Evolutionary conservation across 208 protist species (phyloP).

Genomic region (Balamuthia mandrillaris): DNA sequence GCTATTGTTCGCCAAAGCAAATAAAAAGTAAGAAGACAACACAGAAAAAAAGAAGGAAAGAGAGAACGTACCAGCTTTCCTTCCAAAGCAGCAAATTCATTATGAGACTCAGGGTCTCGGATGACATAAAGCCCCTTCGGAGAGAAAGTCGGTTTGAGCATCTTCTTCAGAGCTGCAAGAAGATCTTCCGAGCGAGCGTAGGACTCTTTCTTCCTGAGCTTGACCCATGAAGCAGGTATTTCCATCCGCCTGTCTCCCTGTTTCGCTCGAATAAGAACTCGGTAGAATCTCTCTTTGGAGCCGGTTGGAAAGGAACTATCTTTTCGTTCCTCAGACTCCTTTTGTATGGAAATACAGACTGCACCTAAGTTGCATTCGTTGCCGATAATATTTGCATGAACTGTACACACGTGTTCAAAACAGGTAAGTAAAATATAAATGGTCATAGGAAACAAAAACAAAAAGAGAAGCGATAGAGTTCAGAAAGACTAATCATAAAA

Average conservation of each 20-base stretch:
- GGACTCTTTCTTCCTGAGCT: not conserved
- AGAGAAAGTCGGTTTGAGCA: not conserved
- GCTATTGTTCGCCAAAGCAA: too few relatives aligned
- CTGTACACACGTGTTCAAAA: not conserved
- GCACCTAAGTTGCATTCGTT: not conserved
- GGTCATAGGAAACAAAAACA: too few relatives aligned
- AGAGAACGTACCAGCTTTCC: conserved; percentile 19
- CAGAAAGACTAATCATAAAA: too few relatives aligned
- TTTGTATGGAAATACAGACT: conserved; percentile 7
- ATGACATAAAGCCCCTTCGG: not conserved
- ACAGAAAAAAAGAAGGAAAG: too few relatives aligned
- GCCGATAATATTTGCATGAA: conserved; percentile 11
- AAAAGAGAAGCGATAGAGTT: too few relatives aligned
- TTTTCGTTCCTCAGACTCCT: not conserved
- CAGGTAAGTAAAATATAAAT: too few relatives aligned
- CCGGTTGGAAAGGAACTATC: not conserved
- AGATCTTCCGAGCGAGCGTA: conserved; percentile 8
- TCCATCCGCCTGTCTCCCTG: not conserved
- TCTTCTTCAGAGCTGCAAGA: not conserved
- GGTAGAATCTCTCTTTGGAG: not conserved
- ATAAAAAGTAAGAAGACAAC: too few relatives aligned
- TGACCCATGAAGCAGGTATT: not conserved
- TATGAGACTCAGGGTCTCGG: not conserved
- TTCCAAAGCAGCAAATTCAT: not conserved
- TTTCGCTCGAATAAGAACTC: not conserved